Base-by-base conservation (phyloP, 2,329 filamentous ascomycete genomes). In the Fusarium vanettenii region DNA sequence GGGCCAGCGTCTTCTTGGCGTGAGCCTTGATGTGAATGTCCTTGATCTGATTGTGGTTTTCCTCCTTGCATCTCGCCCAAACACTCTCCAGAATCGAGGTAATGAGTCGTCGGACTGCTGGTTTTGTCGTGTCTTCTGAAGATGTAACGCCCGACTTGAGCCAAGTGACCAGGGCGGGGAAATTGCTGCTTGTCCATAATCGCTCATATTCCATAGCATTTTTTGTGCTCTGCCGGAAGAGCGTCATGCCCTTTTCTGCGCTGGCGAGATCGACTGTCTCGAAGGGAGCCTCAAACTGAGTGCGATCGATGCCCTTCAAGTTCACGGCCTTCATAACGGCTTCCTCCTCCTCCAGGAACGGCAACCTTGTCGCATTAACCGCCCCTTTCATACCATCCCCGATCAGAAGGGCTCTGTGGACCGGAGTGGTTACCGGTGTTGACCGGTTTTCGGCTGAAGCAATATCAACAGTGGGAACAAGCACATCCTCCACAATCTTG, bases 341-440 rank as follows among this genome's bases (percentile, higher is more conserved):
- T 64, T 83, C 83, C 70, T 79, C 73, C 75, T 80, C 81, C 69
- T 83, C 80, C 2, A 84, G 57, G 39, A 85, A 70, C 20, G 86
- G 83, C 56, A 89, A 79, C 10, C 85, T 79, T 7, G 88, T 81
- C 8, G 90, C 76, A 2, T 88, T 85, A 6, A 92, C 86, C 1
- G 93, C 90, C 9, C 93, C 94, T 63, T 89, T 85, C 3, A 97
- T 84, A 0, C 94, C 95, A 59, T 94, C 89, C 0, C 91, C 92
- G 10, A 97, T 89, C 11, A 98, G 78, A 18, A 98, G 83, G 1
- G 92, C 91, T 80, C 92, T 94, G 80, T 98, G 96, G 1, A 98
- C 95, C 0, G 96, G 95, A 52, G 94, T 95, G 8, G 91, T 90
- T 48, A 97, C 87, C 18, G 91, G 89, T 14, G 91, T 91, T 66